These are phyloP conservation scores for Starmerella etchellsii DNA, from an alignment of 805 yeast species.

Conservation along the genomic window DNA sequence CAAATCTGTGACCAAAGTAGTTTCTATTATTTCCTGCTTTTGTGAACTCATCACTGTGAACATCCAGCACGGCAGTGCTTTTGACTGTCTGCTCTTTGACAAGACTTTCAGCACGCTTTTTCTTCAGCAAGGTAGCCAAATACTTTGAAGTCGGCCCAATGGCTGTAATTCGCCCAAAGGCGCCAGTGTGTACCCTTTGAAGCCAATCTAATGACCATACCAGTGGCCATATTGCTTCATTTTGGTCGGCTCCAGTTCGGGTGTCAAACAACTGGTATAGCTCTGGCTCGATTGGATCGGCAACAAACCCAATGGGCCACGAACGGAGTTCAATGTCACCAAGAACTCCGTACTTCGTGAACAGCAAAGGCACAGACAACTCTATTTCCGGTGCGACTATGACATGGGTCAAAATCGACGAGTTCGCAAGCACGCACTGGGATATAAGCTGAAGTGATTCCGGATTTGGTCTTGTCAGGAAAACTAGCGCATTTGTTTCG, in stretches of 20 bases:
- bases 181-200: conserved; percentile 27
- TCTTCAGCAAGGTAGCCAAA: conserved; percentile 28
- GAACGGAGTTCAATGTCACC: conserved; percentile 31
- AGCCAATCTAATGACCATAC: conserved; percentile 40
- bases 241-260: conserved; percentile 2
- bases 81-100: conserved; percentile 6
- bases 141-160: conserved; percentile 47
- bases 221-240: conserved; percentile 23
- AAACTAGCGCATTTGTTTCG: conserved; percentile 16
- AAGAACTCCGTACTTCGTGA: conserved; percentile 29
- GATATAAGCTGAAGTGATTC: conserved; percentile 11
- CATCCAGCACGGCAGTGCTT: background rate
- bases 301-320: conserved; percentile 29
- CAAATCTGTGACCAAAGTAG: conserved; percentile 22
- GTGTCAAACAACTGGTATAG: conserved; percentile 5
- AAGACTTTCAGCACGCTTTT: conserved; percentile 11
- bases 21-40: background rate
- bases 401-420: background rate
- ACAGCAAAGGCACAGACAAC: conserved; percentile 18
- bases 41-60: background rate
- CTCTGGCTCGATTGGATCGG: conserved; percentile 7
- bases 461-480: conserved; percentile 21
- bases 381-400: conserved; percentile 13
- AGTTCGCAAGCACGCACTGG: background rate
- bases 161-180: conserved; percentile 41